Evolutionary conservation across 257 asterid species (phyloP).

Genomic region (Jacaranda copaia): DNA sequence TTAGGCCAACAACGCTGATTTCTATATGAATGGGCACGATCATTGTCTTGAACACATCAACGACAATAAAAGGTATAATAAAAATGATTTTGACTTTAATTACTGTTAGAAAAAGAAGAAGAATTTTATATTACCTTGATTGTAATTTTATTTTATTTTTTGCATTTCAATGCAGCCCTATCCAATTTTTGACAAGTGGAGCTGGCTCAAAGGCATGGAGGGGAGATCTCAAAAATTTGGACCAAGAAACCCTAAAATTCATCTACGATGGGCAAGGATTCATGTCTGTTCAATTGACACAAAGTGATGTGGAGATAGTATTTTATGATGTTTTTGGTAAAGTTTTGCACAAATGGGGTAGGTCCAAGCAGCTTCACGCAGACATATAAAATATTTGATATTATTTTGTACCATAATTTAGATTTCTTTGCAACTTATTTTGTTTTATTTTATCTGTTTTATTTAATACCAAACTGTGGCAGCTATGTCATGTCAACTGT

Average conservation of each 20-base stretch:
- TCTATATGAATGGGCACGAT: constrained; percentile 86
- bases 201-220: constrained; percentile 98
- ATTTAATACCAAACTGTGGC: no score
- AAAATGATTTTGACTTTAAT: not conserved
- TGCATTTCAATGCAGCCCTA: constrained; percentile 50
- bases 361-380: constrained; percentile 56
- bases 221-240: constrained; percentile 61
- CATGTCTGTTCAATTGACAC: constrained; percentile 65
- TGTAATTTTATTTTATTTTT: not conserved
- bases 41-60: constrained; percentile 80
- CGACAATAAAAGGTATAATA: constrained; percentile 57
- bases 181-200: constrained; percentile 83
- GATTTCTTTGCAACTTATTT: not conserved
- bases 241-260: constrained; percentile 49
- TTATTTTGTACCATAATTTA: not conserved
- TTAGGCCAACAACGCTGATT: constrained; percentile 71
- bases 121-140: no score
- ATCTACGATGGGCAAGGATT: constrained; percentile 93
- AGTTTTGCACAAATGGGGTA: constrained; percentile 61
- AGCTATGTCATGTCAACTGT: no score
- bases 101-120: not conserved
- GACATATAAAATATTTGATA: constrained; percentile 38
- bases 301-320: constrained; percentile 42
- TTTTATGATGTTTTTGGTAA: constrained; percentile 76
- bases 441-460: no score